Conservation (phyloP, 371 early-diverging fungal genomes). For the Cokeromyces recurvatus region DNA sequence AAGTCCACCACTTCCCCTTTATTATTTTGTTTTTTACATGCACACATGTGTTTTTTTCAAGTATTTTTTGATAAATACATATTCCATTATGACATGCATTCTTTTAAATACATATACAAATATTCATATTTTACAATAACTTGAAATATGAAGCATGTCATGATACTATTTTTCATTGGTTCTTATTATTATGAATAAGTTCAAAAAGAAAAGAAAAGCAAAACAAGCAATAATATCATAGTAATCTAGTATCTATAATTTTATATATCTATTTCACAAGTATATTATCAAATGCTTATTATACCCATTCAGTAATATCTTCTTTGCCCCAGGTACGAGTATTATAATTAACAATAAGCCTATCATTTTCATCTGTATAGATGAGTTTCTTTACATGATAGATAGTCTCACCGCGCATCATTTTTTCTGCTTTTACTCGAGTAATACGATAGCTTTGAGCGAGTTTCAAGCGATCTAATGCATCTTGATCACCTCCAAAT, state of each 20-base stretch:
- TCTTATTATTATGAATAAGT: too few relatives aligned
- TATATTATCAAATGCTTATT: neutral
- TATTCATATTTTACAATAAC: too few relatives aligned
- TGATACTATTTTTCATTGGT: too few relatives aligned
- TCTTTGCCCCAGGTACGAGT: constrained; percentile 11
- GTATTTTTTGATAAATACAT: too few relatives aligned
- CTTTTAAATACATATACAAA: too few relatives aligned
- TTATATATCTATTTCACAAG: neutral
- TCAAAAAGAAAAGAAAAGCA: neutral
- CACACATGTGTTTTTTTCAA: too few relatives aligned
- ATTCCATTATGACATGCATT: too few relatives aligned
- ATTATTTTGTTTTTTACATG: too few relatives aligned
- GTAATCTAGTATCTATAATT: too few relatives aligned
- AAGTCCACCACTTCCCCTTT: too few relatives aligned
- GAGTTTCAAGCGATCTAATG: constrained; percentile 15
- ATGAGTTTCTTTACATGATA: constrained; percentile 21
- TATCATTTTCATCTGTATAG: constrained; percentile 2
- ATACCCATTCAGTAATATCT: constrained; percentile 23
- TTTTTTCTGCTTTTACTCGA: constrained; percentile 33
- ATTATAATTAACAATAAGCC: constrained; percentile 15
- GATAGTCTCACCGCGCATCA: constrained; percentile 30
- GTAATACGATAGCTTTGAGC: constrained; percentile 24
- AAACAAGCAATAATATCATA: too few relatives aligned
- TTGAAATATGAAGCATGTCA: too few relatives aligned
- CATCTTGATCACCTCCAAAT: constrained; percentile 3